Evolutionary conservation across 768 basidiomycete species (phyloP).

Genomic region (Clathrus columnatus): DNA sequence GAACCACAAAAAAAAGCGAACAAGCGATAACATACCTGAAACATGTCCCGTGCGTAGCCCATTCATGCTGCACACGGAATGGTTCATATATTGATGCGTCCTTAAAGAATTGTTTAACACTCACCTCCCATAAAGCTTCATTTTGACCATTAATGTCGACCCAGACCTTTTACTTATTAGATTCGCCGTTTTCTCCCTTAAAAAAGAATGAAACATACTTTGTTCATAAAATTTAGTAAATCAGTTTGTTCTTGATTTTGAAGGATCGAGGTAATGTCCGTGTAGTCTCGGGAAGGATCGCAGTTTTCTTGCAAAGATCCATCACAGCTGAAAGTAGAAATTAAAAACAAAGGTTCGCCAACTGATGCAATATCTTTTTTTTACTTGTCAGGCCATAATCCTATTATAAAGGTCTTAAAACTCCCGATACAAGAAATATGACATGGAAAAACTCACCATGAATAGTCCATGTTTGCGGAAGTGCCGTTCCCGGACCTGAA

Average conservation of each 20-base stretch:
- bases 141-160: conserved; percentile 49
- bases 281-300: conserved; percentile 38
- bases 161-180: conserved; percentile 42
- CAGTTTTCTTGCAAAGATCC: conserved; percentile 27
- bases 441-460: conserved; percentile 4
- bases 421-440: no score
- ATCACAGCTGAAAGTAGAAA: conserved; percentile 65
- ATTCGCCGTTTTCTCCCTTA: no score
- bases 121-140: conserved; percentile 62
- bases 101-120: no score
- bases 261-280: conserved; percentile 45
- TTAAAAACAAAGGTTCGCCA: no score
- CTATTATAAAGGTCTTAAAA: not conserved
- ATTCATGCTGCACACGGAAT: conserved; percentile 69
- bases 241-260: conserved; percentile 46
- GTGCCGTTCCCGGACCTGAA: not conserved
- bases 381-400: conserved; percentile 8
- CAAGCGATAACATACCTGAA: conserved; percentile 22
- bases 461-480: conserved; percentile 5
- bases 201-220: conserved; percentile 10
- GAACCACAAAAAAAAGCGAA: not conserved
- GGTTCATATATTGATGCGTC: no score
- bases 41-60: conserved; percentile 58
- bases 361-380: not conserved
- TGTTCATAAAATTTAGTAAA: conserved; percentile 51